Evolutionary conservation across 1,284 basidiomycete species (phyloP).

Genomic region (Ceraceosorus guamensis): DNA sequence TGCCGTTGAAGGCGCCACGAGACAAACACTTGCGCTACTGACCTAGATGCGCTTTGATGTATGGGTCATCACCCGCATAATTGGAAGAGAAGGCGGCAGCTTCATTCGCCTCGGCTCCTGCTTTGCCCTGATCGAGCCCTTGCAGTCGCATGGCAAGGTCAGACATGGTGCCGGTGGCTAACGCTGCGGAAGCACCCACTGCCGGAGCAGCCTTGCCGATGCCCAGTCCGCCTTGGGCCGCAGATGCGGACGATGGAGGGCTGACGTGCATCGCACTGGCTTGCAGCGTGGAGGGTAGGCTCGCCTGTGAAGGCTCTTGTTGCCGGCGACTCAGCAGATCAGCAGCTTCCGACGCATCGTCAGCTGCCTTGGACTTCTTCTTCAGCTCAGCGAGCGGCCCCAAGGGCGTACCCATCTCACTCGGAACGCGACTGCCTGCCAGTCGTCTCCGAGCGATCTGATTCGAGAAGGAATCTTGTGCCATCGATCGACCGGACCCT

Average conservation of each 20-base stretch:
- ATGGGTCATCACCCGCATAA: constrained; percentile 44
- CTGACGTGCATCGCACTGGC: background rate
- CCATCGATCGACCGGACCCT: constrained; percentile 26
- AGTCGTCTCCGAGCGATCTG: constrained; percentile 27
- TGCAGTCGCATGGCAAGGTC: constrained; percentile 21
- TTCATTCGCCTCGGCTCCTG: constrained; percentile 5
- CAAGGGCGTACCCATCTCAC: constrained; percentile 15
- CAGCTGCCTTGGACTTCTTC: no score
- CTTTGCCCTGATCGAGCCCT: constrained; percentile 12
- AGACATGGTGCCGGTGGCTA: constrained; percentile 29
- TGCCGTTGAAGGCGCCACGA: no score
- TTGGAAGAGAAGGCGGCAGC: constrained; percentile 24
- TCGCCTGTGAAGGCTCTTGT: no score
- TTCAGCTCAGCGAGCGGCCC: constrained; percentile 29
- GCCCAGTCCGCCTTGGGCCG: constrained; percentile 22
- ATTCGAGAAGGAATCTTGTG: constrained; percentile 26
- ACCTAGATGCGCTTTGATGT: constrained; percentile 39
- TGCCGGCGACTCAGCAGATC: no score
- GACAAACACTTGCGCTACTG: no score
- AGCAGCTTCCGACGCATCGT: no score
- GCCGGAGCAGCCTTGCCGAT: constrained; percentile 28
- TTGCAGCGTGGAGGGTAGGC: background rate
- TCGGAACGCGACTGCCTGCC: constrained; percentile 21
- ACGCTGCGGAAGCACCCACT: constrained; percentile 20
- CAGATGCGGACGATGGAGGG: background rate